Percentiles rank a stretch among this genome's conserved stretches.
These are phyloP conservation scores for Diddensiella transvaalensis DNA, from an alignment of 805 yeast species.

Conservation along the genomic window DNA sequence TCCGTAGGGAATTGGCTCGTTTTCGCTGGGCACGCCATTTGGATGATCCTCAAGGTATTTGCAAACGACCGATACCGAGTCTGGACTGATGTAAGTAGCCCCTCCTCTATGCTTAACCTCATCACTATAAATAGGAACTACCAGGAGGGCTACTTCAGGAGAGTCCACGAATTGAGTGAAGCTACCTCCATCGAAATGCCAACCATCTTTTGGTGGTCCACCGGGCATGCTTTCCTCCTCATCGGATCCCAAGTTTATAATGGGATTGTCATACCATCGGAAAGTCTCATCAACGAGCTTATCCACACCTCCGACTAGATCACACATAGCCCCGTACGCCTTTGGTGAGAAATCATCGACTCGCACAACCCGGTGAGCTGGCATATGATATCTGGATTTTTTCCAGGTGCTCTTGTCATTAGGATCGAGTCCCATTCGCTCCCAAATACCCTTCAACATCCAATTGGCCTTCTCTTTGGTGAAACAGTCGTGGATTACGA, in stretches of 20 bases:
- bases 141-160: slow-evolving; percentile 13
- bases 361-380: slow-evolving; percentile 15
- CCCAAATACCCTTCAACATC: slow-evolving; percentile 17
- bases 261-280: slow-evolving; percentile 16
- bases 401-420: slow-evolving; percentile 15
- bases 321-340: slow-evolving; percentile 15
- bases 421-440: slow-evolving; percentile 12
- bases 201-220: slow-evolving; percentile 12
- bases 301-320: slow-evolving; percentile 14
- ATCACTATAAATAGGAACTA: slow-evolving; percentile 10
- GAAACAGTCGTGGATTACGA: slow-evolving; percentile 15
- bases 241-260: slow-evolving; percentile 13
- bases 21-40: slow-evolving; percentile 8
- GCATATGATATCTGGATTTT: slow-evolving; percentile 10
- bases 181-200: slow-evolving; percentile 16
- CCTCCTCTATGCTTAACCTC: slow-evolving; percentile 12
- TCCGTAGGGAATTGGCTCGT: slow-evolving; percentile 4
- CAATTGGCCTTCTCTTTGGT: slow-evolving; percentile 13
- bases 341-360: slow-evolving; percentile 13
- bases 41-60: slow-evolving; percentile 12
- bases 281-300: slow-evolving; percentile 14
- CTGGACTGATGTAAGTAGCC: slow-evolving; percentile 14
- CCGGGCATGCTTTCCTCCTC: slow-evolving; percentile 13
- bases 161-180: slow-evolving; percentile 15
- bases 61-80: slow-evolving; percentile 9